These are phyloP conservation scores for Kuraishia borneana DNA, from an alignment of 805 yeast genomes.

Conservation along the genomic window DNA sequence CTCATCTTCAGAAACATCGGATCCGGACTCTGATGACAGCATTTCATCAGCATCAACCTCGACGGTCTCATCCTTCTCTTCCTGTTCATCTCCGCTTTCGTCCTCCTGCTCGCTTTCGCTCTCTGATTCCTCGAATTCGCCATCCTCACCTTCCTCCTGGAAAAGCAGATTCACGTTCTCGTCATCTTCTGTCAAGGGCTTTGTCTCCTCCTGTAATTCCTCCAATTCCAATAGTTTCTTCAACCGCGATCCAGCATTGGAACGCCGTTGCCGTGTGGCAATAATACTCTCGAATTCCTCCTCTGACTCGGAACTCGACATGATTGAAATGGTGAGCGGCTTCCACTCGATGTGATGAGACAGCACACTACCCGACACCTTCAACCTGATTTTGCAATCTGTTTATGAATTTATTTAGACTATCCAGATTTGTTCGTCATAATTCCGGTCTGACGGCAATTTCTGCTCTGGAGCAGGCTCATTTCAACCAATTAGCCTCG, in stretches of 20 bases:
- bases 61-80: conserved; percentile 16
- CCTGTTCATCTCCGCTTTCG: conserved; percentile 5
- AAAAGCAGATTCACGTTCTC: conserved; percentile 64
- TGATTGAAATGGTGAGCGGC: too few species aligned
- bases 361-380: too few species aligned
- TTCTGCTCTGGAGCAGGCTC: conserved; percentile 57
- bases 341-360: not conserved
- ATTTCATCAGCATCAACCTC: conserved; percentile 31
- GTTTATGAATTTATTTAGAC: not conserved
- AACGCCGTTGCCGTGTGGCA: conserved; percentile 64
- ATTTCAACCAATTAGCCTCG: conserved; percentile 80
- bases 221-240: conserved; percentile 64
- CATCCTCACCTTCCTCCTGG: conserved; percentile 29
- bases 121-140: conserved; percentile 25
- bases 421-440: not conserved
- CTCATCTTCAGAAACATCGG: conserved; percentile 42
- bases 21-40: conserved; percentile 40
- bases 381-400: not conserved
- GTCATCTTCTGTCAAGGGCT: conserved; percentile 47
- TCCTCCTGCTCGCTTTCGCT: conserved; percentile 20
- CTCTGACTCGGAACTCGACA: conserved; percentile 1
- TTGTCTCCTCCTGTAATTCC: conserved; percentile 26
- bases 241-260: conserved; percentile 86
- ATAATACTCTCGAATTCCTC: conserved; percentile 28
- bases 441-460: conserved; percentile 19